A percentile compares a stretch with the other conserved stretches of the same genome.
phyloP scores from a whole-genome alignment of 2,329 filamentous ascomycete species.

The Cadophora sp. region DNA sequence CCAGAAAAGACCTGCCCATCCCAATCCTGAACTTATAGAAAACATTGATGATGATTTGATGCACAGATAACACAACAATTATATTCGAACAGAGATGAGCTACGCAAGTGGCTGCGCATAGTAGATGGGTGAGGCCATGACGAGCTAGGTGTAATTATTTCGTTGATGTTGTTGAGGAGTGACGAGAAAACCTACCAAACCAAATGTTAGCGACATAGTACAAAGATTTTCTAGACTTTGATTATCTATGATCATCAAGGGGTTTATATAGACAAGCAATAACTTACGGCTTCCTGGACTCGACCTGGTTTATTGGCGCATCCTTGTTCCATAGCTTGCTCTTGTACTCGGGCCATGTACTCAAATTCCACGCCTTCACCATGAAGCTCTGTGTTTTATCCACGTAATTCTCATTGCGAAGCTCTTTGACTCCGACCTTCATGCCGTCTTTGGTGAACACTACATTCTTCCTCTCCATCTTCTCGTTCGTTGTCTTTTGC shows the following conservation, averaged over 20 bases:
- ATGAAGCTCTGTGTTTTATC: constrained; percentile 75
- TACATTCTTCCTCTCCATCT: constrained; percentile 79
- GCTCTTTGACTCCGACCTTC: constrained; percentile 72
- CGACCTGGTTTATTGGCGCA: constrained; percentile 30
- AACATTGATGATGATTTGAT: neutral
- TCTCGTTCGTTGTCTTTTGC: constrained; percentile 67
- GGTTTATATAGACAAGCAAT: neutral
- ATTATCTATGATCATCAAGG: neutral
- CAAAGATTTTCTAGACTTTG: neutral
- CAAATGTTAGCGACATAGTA: neutral
- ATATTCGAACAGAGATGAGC: neutral
- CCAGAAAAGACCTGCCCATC: neutral
- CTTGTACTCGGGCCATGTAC: constrained; percentile 45
- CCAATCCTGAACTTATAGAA: neutral
- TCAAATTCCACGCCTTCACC: constrained; percentile 70
- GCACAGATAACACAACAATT: neutral
- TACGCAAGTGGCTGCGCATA: neutral
- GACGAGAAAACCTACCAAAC: constrained; percentile 17
- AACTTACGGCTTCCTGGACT: constrained; percentile 41
- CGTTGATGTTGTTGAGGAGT: constrained; percentile 13
- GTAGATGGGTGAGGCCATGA: neutral
- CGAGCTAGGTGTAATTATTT: neutral
- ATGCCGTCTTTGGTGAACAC: constrained; percentile 78
- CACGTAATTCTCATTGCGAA: constrained; percentile 73
- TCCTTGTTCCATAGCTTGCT: constrained; percentile 47